These are phyloP conservation scores for Cinnamomum chago DNA, from an alignment of 164 flowering plant genomes.

Conservation along the genomic window DNA sequence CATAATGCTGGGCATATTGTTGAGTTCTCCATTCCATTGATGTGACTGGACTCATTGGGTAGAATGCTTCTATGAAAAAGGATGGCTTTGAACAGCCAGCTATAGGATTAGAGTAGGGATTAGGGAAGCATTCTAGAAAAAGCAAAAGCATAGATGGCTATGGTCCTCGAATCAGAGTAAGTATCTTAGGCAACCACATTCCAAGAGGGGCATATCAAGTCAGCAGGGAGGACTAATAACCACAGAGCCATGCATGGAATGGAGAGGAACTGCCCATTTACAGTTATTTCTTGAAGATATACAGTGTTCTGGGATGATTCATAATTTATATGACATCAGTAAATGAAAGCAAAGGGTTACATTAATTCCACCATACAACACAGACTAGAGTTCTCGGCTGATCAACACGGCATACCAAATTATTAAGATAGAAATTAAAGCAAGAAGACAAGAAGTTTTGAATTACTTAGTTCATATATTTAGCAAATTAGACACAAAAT, in stretches of 20 bases:
- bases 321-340: not conserved
- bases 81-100: not conserved
- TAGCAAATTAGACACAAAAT: not conserved
- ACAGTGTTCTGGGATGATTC: not conserved
- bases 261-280: not conserved
- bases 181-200: not conserved
- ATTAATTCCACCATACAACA: not conserved
- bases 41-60: not conserved
- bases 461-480: not conserved
- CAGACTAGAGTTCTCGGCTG: not conserved
- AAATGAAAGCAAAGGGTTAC: not conserved
- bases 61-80: not conserved
- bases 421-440: not conserved
- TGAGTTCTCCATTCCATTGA: not conserved
- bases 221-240: not conserved
- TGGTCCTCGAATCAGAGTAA: not conserved
- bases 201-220: not conserved
- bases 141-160: not conserved
- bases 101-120: not conserved
- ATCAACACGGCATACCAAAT: not conserved
- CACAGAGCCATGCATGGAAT: not conserved
- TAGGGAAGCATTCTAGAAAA: not conserved
- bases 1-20: not conserved
- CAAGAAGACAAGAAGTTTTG: not conserved
- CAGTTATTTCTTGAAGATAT: not conserved